A percentile compares a stretch with the other conserved stretches of the same genome.
Conservation (phyloP, 2,329 filamentous ascomycete genomes). For the Neofusicoccum parvum region DNA sequence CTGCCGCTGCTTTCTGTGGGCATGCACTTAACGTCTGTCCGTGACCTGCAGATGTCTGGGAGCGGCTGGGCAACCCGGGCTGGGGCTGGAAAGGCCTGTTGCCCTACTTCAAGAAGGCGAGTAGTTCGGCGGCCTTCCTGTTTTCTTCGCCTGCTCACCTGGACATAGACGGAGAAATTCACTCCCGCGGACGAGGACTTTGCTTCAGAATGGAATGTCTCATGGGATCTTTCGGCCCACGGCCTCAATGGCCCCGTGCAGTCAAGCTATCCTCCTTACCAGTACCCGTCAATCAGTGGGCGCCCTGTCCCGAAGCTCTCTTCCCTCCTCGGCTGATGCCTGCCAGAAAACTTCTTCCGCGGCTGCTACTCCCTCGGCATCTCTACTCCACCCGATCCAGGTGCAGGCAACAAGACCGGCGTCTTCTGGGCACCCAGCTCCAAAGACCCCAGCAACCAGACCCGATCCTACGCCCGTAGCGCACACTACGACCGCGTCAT, state of each 20-base stretch:
- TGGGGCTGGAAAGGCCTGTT: slow-evolving; percentile 38
- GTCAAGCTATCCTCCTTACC: not conserved
- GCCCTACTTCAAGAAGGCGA: slow-evolving; percentile 18
- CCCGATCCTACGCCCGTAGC: slow-evolving; percentile 36
- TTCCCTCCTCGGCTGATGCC: too few species aligned
- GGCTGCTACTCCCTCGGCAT: not conserved
- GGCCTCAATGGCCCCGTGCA: not conserved
- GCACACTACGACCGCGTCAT: slow-evolving; percentile 33
- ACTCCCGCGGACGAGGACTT: not conserved
- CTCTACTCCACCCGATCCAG: not conserved
- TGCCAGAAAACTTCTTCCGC: not conserved
- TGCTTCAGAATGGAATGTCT: not conserved
- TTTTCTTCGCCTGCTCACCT: not conserved
- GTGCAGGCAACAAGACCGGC: slow-evolving; percentile 26
- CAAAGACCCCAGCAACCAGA: slow-evolving; percentile 27
- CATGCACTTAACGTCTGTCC: too few species aligned
- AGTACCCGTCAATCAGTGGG: not conserved
- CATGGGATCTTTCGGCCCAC: not conserved
- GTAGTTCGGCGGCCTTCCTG: too few species aligned
- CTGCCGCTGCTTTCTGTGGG: too few species aligned
- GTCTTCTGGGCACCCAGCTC: slow-evolving; percentile 31
- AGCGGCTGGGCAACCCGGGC: slow-evolving; percentile 34
- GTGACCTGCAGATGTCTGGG: slow-evolving; percentile 30
- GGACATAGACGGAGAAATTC: not conserved
- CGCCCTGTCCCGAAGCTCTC: not conserved